Evolutionary conservation across 768 basidiomycete genomes (phyloP), one percentile per base, ranked within the genome.

Genomic region (Pleurotus tuoliensis): DNA sequence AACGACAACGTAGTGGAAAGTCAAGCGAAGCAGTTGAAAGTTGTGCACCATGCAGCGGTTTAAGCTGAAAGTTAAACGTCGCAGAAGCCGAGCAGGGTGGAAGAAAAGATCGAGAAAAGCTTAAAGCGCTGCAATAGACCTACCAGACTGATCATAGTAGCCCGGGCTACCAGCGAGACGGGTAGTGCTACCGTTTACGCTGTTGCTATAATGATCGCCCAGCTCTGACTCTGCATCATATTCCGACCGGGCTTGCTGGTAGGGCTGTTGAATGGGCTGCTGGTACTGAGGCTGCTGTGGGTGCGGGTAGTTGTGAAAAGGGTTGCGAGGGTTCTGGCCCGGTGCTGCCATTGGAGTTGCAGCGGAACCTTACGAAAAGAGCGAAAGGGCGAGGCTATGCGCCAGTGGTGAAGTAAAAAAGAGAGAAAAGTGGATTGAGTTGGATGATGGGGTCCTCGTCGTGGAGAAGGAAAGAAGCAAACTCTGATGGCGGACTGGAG

Each of bases 221-320:
- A 59, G 52, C 55, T 76, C 75, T 11, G 68, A 68, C 56, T 76
- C 74, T 59, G 63, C 68, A 57, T 76, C 74, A 58, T 76, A 76
- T 56, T 77, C 74, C 44, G 69, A 69, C 46, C 71, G 63, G 49
- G 67, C 62, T 30, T 69, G 71, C 58, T 64, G 65, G 15, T 18
- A 12, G 47, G 55, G 56, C 2, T 25, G 44, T 51, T 43, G 49
- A 4, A 48, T 41, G n/a, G 48, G 16, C 15, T 25, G 41, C 41
- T 52, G 59, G 24, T 56, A 56, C n/a, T 53, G 39, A n/a, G 39
- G 51, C 12, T 53, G 27, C 25, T 30, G 41, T 34, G 30, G 30
- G 34, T 54, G 59, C n/a, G 56, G 59, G 27, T 62, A 60, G 15
- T 60, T 63, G 45, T 54, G 22, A 25, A 51, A 47, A 18, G 59